Evolutionary conservation across 441 rosid species (phyloP), one percentile per base, ranked within the genome.

Genomic region (Eruca vesicaria): DNA sequence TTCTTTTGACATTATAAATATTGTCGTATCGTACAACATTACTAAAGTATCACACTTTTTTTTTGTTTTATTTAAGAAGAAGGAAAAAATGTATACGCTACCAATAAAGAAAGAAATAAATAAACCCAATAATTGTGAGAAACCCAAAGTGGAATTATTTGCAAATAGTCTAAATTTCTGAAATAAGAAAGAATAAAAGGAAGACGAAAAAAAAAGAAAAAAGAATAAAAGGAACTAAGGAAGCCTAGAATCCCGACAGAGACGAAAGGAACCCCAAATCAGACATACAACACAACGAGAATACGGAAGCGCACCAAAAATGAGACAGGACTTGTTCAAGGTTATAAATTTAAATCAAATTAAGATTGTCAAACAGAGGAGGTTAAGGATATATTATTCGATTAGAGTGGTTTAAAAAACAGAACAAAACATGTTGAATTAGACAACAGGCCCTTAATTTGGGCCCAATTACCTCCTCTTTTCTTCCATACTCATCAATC

Each of bases 261-360:
- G 66, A 70, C 31, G 35, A 29, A 68, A 63, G 32, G 63, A 36
- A 71, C 67, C 18, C 72, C 64, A 45, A 58, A 16, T 71, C 68
- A 77, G 68, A 76, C 43, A 64, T 38, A 73, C 45, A 14, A 43
- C 48, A 38, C 43, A 50, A 64, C 64, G 7, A 29, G 20, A 15
- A 59, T 74, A 23, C n/a, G 33, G 19, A 73, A 15, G 26, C 65
- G 7, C 55, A 63, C 53, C 63, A 52, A 11, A 72, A 1, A 35
- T 18, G 48, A 71, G 59, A 21, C 15, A 58, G n/a, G 19, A 29
- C 36, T n/a, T 26, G 14, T 55, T 55, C 12, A 2, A 43, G 18
- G 18, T 0, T 43, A 2, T 45, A 45, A 43, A 43, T 14, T 8
- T 5, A n/a, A 7, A 55, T 55, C 59, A n/a, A 43, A 43, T 43